phyloP scores from a whole-genome alignment of 257 asterid species.

The Sherardia arvensis region DNA sequence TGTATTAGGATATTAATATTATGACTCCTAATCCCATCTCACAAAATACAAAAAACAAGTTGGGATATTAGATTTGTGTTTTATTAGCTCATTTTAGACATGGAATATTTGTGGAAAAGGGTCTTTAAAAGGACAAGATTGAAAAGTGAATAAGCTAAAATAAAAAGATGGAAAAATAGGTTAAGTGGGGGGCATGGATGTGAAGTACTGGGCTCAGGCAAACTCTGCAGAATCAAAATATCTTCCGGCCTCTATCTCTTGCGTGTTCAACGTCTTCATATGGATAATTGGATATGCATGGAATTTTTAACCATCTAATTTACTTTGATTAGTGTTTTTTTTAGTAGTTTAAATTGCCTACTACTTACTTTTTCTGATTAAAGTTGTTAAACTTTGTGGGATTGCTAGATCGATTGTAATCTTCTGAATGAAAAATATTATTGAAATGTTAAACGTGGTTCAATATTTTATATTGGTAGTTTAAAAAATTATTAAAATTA shows the following conservation, averaged over 20 bases:
- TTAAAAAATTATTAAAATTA: too few species aligned
- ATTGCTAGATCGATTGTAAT: too few species aligned
- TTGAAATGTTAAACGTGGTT: too few species aligned
- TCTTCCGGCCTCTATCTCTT: neutral
- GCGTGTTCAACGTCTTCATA: neutral
- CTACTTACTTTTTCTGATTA: too few species aligned
- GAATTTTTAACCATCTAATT: too few species aligned
- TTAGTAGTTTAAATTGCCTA: too few species aligned
- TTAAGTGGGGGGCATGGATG: conserved; percentile 5
- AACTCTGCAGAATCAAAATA: neutral
- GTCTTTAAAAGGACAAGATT: neutral
- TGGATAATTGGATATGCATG: neutral
- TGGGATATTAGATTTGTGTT: neutral
- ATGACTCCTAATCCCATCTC: too few species aligned
- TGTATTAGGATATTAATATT: too few species aligned
- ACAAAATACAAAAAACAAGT: neutral
- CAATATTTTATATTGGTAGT: too few species aligned
- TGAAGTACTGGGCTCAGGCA: neutral
- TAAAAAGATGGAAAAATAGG: conserved; percentile 1
- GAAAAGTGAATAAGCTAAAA: neutral
- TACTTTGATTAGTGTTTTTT: too few species aligned
- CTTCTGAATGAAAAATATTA: too few species aligned
- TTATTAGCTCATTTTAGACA: neutral
- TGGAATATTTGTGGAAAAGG: neutral
- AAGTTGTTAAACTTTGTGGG: too few species aligned